A percentile compares a stretch with the other conserved stretches of the same genome.
phyloP scores from a whole-genome alignment of 2,329 filamentous ascomycete genomes.

The Lasiodiplodia citricola region DNA sequence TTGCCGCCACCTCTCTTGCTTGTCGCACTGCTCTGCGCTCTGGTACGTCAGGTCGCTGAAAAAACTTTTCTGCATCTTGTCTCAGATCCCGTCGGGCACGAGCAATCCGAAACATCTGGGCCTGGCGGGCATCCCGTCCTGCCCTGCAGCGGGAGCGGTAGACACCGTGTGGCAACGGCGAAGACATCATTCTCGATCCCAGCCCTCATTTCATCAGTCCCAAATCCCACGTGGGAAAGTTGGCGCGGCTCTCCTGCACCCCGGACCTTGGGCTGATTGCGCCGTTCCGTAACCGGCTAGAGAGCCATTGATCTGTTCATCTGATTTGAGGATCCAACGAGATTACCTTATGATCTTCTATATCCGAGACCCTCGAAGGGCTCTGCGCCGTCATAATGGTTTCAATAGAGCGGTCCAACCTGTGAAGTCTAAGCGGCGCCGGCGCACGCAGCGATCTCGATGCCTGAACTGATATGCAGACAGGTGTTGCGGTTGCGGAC shows the following conservation, averaged over 20 bases:
- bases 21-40: slow-evolving; percentile 7
- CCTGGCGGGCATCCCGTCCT: not conserved
- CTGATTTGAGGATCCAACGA: slow-evolving; percentile 24
- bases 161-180: slow-evolving; percentile 17
- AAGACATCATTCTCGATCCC: slow-evolving; percentile 12
- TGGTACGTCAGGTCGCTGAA: not conserved
- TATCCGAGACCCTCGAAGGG: slow-evolving; percentile 21
- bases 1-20: not conserved
- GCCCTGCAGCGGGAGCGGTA: slow-evolving; percentile 4
- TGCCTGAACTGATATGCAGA: slow-evolving; percentile 1
- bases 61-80: slow-evolving; percentile 1
- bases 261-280: slow-evolving; percentile 18
- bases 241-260: slow-evolving; percentile 23
- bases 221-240: slow-evolving; percentile 13
- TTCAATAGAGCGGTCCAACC: slow-evolving; percentile 13
- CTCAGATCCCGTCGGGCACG: slow-evolving; percentile 13
- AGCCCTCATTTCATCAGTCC: slow-evolving; percentile 13
- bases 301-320: slow-evolving; percentile 18
- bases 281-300: slow-evolving; percentile 14
- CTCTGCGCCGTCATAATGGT: not conserved
- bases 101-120: slow-evolving; percentile 2
- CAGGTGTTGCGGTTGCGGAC: not conserved
- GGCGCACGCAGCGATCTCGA: not conserved
- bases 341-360: slow-evolving; percentile 25
- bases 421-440: slow-evolving; percentile 5